phyloP scores from a whole-genome alignment of 805 yeast species.

The Pichia exigua region DNA sequence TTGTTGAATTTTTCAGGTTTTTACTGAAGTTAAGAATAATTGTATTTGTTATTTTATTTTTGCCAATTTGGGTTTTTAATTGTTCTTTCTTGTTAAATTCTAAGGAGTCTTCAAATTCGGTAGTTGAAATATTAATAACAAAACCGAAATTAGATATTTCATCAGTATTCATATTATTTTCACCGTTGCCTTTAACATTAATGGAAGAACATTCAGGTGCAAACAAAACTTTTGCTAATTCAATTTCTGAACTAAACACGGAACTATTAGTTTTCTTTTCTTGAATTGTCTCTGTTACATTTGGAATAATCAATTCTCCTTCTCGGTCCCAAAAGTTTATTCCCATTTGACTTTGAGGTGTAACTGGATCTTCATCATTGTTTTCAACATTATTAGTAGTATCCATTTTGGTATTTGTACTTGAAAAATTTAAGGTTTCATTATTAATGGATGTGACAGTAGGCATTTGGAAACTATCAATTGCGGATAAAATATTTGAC shows the following conservation, averaged over 20 bases:
- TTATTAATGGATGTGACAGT: neutral
- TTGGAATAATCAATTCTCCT: neutral
- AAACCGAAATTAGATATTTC: constrained; percentile 13
- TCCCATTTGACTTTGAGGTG: constrained; percentile 23
- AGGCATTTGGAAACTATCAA: neutral
- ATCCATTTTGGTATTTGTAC: neutral
- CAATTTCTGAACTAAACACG: neutral
- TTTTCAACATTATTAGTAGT: neutral
- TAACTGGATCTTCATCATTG: constrained; percentile 10
- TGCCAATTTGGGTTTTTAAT: constrained; percentile 12
- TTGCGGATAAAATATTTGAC: neutral
- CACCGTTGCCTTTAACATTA: constrained; percentile 2
- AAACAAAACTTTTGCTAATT: constrained; percentile 17
- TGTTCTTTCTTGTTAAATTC: constrained; percentile 15
- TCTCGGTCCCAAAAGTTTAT: constrained; percentile 13
- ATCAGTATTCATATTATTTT: neutral
- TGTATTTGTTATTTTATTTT: constrained; percentile 18
- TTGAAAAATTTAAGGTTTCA: neutral
- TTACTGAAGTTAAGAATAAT: constrained; percentile 16
- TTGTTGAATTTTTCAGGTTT: constrained; percentile 4
- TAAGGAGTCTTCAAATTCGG: constrained; percentile 22
- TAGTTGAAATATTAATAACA: constrained; percentile 18
- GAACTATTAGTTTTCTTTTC: no score
- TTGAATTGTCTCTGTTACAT: neutral
- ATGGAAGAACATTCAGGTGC: constrained; percentile 23